A percentile compares a stretch with the other conserved stretches of the same genome.
phyloP scores from a whole-genome alignment of 352 stramenopile genomes.

The Peronospora destructor region DNA sequence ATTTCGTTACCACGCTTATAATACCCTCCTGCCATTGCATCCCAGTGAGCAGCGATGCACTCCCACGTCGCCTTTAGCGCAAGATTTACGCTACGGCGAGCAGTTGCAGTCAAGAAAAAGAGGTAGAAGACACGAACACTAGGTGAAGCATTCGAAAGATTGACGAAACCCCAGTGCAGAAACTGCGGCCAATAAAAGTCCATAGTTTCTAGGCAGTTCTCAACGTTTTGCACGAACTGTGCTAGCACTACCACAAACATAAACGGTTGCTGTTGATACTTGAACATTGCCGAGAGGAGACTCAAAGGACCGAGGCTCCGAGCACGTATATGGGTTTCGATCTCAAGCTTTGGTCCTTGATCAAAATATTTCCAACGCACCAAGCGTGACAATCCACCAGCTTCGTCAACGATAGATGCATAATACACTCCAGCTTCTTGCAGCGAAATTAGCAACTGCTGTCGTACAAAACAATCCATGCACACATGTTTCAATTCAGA shows the following conservation, averaged over 20 bases:
- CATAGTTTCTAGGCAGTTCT: slow-evolving; percentile 47
- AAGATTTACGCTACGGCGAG: slow-evolving; percentile 47
- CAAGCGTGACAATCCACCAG: slow-evolving; percentile 42
- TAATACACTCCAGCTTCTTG: slow-evolving; percentile 33
- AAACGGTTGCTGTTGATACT: slow-evolving; percentile 59
- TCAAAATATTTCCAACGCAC: slow-evolving; percentile 52
- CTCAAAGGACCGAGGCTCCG: slow-evolving; percentile 40
- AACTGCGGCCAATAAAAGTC: slow-evolving; percentile 71
- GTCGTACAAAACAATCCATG: slow-evolving; percentile 50
- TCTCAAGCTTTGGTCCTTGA: slow-evolving; percentile 37
- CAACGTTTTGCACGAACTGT: slow-evolving; percentile 51
- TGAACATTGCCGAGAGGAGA: slow-evolving; percentile 55
- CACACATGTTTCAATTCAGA: slow-evolving; percentile 25
- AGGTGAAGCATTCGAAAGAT: slow-evolving; percentile 35
- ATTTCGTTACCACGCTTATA: slow-evolving; percentile 44
- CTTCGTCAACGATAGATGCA: slow-evolving; percentile 36
- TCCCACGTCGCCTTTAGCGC: slow-evolving; percentile 59
- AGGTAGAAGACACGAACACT: slow-evolving; percentile 60
- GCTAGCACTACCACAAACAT: slow-evolving; percentile 64
- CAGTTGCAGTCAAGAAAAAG: slow-evolving; percentile 47
- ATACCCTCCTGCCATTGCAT: slow-evolving; percentile 39
- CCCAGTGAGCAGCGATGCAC: slow-evolving; percentile 55
- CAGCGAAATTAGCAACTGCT: slow-evolving; percentile 41
- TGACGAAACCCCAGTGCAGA: slow-evolving; percentile 55
- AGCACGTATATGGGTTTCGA: slow-evolving; percentile 36